Percentiles rank a stretch among this genome's conserved stretches.
These are phyloP conservation scores for Cladosporium sp. DNA, from an alignment of 2,329 filamentous ascomycete genomes.

Conservation along the genomic window DNA sequence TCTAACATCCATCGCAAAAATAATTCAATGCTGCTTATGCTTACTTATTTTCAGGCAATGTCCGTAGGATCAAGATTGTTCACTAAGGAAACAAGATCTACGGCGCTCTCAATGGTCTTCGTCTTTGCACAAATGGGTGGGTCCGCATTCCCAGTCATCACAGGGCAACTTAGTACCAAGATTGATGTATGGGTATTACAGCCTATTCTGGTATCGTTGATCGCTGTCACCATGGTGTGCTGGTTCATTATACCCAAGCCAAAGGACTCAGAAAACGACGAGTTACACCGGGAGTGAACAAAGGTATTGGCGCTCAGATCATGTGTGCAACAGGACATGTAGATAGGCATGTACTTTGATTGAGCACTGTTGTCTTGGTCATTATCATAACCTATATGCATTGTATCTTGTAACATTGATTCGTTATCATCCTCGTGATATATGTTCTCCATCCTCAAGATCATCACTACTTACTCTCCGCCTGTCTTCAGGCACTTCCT, in stretches of 20 bases:
- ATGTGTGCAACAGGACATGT: too few species aligned
- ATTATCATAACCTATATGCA: too few species aligned
- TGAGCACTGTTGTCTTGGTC: too few species aligned
- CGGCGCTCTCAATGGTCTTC: slow-evolving; percentile 36
- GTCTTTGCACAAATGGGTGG: slow-evolving; percentile 23
- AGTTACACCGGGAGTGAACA: slow-evolving; percentile 1
- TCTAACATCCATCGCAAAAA: background rate
- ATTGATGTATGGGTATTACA: slow-evolving; percentile 49
- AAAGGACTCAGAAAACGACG: slow-evolving; percentile 10
- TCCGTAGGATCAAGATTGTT: slow-evolving; percentile 53
- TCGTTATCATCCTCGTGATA: background rate
- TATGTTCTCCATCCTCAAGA: background rate
- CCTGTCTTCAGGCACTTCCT: background rate
- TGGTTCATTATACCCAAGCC: slow-evolving; percentile 19
- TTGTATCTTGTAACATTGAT: too few species aligned
- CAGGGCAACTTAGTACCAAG: slow-evolving; percentile 22
- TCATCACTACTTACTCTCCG: background rate
- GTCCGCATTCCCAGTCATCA: slow-evolving; percentile 20
- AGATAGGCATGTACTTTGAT: too few species aligned
- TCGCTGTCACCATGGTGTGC: slow-evolving; percentile 35
- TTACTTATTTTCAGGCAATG: slow-evolving; percentile 42
- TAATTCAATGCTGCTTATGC: background rate
- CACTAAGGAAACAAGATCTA: slow-evolving; percentile 42
- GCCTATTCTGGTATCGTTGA: slow-evolving; percentile 48
- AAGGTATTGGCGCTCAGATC: background rate